Evolutionary conservation across 2,329 filamentous ascomycete species (phyloP), one percentile per base, ranked within the genome.

Genomic region (Fusarium sp.): DNA sequence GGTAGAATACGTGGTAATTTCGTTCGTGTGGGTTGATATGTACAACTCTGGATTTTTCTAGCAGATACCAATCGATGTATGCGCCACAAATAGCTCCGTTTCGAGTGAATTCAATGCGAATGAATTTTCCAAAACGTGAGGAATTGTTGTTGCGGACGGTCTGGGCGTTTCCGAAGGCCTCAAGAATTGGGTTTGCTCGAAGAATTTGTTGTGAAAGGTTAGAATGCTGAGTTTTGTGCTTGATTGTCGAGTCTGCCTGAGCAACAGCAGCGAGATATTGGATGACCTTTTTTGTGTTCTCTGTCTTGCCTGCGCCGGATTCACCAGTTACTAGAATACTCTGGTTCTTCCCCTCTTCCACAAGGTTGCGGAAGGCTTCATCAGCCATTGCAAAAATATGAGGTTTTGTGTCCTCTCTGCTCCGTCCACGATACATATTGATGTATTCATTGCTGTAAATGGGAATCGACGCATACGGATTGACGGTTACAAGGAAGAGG

Each of bases 251-350:
- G 66, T 98, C 95, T 1, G 93, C 90, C 45, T 93, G 93, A 14
- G 96, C 96, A 49, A 99, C 96, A 3, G 96, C 94, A 18, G 96
- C 96, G 46, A 99, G 90, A 79, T 99, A 99, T 78, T 99, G 97
- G 61, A 99, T 99, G 75, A 99, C 96, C 81, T 99, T 99, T 80
- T 99, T 99, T 20, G 96, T 99, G 80, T 99, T 99, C 81, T 99
- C 96, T 0, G 96, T 99, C 84, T 99, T 99, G 76, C 96, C 96
- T 38, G 96, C 96, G 79, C 96, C 96, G 22, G 96, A 99, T 84
- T 99, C 96, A 82, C 96, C 96, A 5, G 96, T 99, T 27, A 99
- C 97, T 57, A 99, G 86, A 76, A 99, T 99, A 78, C 95, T 98
- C 83, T 99, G 96, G 76, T 99, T 98, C 73, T 94, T 88, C 44